Conservation (phyloP, 2,329 filamentous ascomycete species). For the Ophiostoma ulmi region DNA sequence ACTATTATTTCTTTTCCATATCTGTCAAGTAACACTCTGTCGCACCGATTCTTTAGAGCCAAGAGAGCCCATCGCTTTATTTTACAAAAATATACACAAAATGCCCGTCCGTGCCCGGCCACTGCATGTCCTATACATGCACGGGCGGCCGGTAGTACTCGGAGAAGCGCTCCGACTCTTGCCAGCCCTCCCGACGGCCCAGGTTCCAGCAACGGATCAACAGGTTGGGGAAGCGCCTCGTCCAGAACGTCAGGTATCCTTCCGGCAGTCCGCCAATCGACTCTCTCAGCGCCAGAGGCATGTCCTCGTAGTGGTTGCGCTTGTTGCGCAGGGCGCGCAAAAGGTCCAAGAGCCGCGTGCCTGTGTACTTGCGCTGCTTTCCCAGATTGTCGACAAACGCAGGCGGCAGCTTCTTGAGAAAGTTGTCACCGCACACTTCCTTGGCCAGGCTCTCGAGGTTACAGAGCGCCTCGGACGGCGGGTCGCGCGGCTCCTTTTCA, state of each 20-base stretch:
- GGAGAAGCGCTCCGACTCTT: constrained; percentile 60
- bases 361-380: constrained; percentile 93
- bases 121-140: not conserved
- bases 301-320: constrained; percentile 95
- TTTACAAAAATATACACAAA: not conserved
- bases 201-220: constrained; percentile 74
- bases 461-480: constrained; percentile 62
- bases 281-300: constrained; percentile 70
- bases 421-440: constrained; percentile 60
- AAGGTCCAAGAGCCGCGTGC: constrained; percentile 75
- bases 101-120: no score
- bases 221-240: constrained; percentile 68
- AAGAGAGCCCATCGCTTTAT: not conserved
- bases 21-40: not conserved
- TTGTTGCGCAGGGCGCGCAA: constrained; percentile 89
- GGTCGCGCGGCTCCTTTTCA: constrained; percentile 83
- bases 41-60: not conserved
- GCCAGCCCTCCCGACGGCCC: constrained; percentile 60
- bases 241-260: constrained; percentile 82
- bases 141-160: constrained; percentile 55
- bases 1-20: not conserved
- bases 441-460: constrained; percentile 53
- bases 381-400: constrained; percentile 85
- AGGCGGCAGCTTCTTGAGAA: constrained; percentile 67
- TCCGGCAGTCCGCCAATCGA: constrained; percentile 68